Evolutionary conservation across 2,329 filamentous ascomycete species (phyloP).

Genomic region (Fusarium piperis): DNA sequence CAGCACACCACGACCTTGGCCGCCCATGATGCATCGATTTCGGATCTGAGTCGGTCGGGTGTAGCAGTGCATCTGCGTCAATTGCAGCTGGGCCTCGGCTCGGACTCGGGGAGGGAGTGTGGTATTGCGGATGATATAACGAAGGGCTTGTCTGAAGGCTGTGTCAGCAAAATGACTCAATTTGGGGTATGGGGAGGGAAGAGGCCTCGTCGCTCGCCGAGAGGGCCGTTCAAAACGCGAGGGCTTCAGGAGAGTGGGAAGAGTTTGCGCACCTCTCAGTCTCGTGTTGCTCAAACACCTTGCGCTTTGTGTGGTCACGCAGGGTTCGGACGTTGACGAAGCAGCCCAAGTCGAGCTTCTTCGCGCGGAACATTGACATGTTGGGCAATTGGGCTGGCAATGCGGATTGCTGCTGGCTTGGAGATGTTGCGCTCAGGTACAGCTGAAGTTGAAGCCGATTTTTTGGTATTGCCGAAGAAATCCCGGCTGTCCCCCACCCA

Average conservation of each 20-base stretch:
- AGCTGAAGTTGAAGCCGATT: conserved; percentile 16
- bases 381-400: conserved; percentile 46
- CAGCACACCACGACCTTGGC: conserved; percentile 90
- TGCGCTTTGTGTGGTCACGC: conserved; percentile 96
- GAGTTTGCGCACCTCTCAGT: conserved; percentile 76
- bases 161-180: conserved; percentile 8
- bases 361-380: conserved; percentile 88
- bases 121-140: conserved; percentile 94
- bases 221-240: background rate
- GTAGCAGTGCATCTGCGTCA: conserved; percentile 96
- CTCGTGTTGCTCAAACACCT: conserved; percentile 88
- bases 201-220: background rate
- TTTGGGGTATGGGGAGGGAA: no score
- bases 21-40: conserved; percentile 91
- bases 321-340: conserved; percentile 88
- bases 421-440: conserved; percentile 14
- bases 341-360: conserved; percentile 88
- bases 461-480: conserved; percentile 22
- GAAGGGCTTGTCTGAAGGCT: conserved; percentile 81
- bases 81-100: conserved; percentile 90
- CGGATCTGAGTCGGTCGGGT: conserved; percentile 92
- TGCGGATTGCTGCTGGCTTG: conserved; percentile 26
- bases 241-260: conserved; percentile 1
- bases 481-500: background rate
- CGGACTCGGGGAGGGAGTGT: conserved; percentile 82